Percentiles rank a stretch among this genome's conserved stretches.
Conservation (phyloP, 192 early-diverging fungal species). For the Rhizoclosmatium globosum region DNA sequence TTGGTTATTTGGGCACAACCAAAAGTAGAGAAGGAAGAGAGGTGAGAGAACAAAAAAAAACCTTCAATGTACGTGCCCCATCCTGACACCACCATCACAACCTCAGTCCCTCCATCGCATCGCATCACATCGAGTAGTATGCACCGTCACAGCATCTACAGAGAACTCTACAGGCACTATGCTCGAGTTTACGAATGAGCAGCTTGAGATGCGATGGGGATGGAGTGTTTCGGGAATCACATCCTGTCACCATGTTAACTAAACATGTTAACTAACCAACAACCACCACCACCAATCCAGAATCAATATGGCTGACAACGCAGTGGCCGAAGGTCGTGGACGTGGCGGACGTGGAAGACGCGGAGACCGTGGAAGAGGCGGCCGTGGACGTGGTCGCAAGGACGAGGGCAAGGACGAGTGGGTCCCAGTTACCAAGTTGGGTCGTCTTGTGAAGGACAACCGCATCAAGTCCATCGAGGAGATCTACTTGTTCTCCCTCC, state of each 20-base stretch:
- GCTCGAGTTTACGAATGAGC: background rate
- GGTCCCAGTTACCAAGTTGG: constrained; percentile 98
- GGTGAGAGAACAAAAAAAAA: too few species aligned
- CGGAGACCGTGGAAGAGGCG: constrained; percentile 65
- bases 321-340: constrained; percentile 68
- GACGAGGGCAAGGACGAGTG: constrained; percentile 86
- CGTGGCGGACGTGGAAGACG: constrained; percentile 85
- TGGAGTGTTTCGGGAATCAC: background rate
- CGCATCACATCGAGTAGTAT: background rate
- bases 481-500: constrained; percentile 97
- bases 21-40: too few species aligned
- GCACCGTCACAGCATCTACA: background rate
- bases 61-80: too few species aligned
- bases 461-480: constrained; percentile 98
- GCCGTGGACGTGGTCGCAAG: constrained; percentile 81
- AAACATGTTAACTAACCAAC: background rate
- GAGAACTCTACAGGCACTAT: background rate
- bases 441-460: constrained; percentile 97
- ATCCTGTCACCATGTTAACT: too few species aligned
- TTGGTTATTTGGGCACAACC: too few species aligned
- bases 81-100: too few species aligned
- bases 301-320: constrained; percentile 42
- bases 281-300: background rate
- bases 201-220: constrained; percentile 7
- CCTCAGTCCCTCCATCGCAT: background rate